Evolutionary conservation across 345 rosid genomes (phyloP).

Genomic region (Microthlaspi erraticum): DNA sequence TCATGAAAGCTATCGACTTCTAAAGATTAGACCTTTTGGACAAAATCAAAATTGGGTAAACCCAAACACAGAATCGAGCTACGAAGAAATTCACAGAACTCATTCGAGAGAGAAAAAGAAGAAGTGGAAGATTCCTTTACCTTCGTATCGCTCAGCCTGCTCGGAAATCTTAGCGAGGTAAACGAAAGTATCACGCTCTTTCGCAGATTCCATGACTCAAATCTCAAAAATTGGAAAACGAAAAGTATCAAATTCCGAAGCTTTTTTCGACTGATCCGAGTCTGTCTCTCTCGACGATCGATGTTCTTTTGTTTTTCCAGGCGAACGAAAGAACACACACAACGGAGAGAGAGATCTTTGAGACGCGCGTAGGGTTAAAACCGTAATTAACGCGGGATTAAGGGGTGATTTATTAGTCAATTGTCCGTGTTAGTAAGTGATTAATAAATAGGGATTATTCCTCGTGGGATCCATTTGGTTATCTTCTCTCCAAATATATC

Average conservation of each 20-base stretch:
- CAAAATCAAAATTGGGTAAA: background rate
- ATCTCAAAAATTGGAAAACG: background rate
- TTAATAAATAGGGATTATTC: background rate
- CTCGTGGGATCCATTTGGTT: constrained; percentile 30
- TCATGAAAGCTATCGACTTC: background rate
- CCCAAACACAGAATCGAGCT: constrained; percentile 9
- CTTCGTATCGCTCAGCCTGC: constrained; percentile 72
- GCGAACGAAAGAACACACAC: constrained; percentile 10
- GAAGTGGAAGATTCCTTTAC: constrained; percentile 34
- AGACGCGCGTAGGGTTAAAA: constrained; percentile 35
- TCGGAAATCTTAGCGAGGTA: constrained; percentile 73
- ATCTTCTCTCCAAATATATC: background rate
- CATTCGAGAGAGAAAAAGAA: constrained; percentile 19
- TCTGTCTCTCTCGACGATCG: constrained; percentile 19
- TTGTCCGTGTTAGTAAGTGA: constrained; percentile 20
- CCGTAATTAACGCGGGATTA: constrained; percentile 31
- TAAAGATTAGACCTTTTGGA: background rate
- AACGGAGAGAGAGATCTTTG: constrained; percentile 22
- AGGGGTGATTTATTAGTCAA: constrained; percentile 3
- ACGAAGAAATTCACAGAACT: constrained; percentile 15
- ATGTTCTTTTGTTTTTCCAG: constrained; percentile 15
- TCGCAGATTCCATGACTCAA: constrained; percentile 44
- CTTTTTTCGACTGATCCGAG: constrained; percentile 32
- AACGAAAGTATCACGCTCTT: constrained; percentile 55
- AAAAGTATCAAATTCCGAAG: constrained; percentile 4